phyloP scores from a whole-genome alignment of 495 filamentous ascomycete genomes.

The Aspergillus nanangensis region DNA sequence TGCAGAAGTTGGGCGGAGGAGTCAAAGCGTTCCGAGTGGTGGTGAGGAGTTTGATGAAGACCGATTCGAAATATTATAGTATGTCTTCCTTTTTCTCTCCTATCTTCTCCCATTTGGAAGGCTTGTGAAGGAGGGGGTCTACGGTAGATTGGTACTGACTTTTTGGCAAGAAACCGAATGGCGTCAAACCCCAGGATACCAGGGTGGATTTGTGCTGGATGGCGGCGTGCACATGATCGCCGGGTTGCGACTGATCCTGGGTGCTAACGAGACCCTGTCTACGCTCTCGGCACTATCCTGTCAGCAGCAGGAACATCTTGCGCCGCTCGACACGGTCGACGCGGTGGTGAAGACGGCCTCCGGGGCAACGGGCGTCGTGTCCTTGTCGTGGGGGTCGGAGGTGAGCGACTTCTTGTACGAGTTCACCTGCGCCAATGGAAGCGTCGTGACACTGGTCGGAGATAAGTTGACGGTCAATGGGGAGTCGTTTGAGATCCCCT shows the following conservation, averaged over 20 bases:
- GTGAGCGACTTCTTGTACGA: slow-evolving; percentile 49
- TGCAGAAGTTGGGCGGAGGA: slow-evolving; percentile 54
- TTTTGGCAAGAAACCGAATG: slow-evolving; percentile 55
- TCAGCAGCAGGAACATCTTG: slow-evolving; percentile 56
- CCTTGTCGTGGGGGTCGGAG: slow-evolving; percentile 62
- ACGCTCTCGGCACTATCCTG: slow-evolving; percentile 55
- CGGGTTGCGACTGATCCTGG: slow-evolving; percentile 56
- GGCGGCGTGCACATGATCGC: slow-evolving; percentile 73
- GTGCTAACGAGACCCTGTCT: slow-evolving; percentile 36
- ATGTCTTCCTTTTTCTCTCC: slow-evolving; percentile 12
- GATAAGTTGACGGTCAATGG: slow-evolving; percentile 53
- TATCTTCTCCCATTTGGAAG: too few relatives aligned
- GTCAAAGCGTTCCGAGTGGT: slow-evolving; percentile 60
- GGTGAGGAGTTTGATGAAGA: slow-evolving; percentile 49
- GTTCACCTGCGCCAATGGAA: slow-evolving; percentile 43
- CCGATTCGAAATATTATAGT: slow-evolving; percentile 56
- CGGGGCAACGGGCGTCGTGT: slow-evolving; percentile 60
- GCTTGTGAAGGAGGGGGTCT: too few relatives aligned
- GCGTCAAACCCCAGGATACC: slow-evolving; percentile 67
- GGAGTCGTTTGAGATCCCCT: slow-evolving; percentile 46
- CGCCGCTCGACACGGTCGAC: slow-evolving; percentile 71
- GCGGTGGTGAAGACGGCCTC: slow-evolving; percentile 55
- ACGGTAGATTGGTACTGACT: not conserved
- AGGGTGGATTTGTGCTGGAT: slow-evolving; percentile 76
- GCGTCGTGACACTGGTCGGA: slow-evolving; percentile 47